These are phyloP conservation scores for Globisporangium acanthophoron DNA, from an alignment of 352 stramenopile genomes.

Conservation along the genomic window DNA sequence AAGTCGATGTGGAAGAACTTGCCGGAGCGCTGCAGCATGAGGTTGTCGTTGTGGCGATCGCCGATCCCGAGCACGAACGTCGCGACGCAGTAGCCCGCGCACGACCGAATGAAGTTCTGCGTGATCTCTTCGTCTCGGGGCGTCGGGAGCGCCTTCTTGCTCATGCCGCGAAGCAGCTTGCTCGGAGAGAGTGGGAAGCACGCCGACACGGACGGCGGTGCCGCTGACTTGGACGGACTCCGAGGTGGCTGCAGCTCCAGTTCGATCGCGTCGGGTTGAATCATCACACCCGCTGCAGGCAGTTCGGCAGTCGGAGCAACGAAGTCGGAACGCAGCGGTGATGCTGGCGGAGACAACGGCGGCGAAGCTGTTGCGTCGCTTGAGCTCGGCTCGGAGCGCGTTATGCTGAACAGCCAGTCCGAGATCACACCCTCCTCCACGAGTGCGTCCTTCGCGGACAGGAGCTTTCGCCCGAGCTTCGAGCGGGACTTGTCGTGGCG, in stretches of 20 bases:
- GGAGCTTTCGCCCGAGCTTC: conserved; percentile 61
- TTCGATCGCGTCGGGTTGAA: neutral
- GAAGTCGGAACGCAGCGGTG: neutral
- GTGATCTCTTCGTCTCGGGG: conserved; percentile 45
- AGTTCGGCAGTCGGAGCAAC: neutral
- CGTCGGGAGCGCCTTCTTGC: conserved; percentile 6
- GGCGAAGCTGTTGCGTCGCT: conserved; percentile 4
- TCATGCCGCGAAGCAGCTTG: conserved; percentile 28
- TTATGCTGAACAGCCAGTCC: conserved; percentile 53
- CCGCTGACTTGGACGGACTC: neutral
- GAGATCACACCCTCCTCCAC: conserved; percentile 54
- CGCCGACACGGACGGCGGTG: conserved; percentile 24
- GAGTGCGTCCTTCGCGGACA: conserved; percentile 63
- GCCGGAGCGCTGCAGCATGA: conserved; percentile 92
- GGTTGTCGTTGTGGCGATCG: conserved; percentile 94
- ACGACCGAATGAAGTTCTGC: conserved; percentile 88
- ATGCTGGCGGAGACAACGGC: conserved; percentile 1
- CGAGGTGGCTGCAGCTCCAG: neutral
- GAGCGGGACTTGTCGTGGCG: conserved; percentile 55
- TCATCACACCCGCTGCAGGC: too few relatives aligned
- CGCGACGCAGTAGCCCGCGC: conserved; percentile 90
- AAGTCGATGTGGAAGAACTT: conserved; percentile 98
- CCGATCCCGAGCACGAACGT: conserved; percentile 93
- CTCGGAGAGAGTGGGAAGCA: conserved; percentile 54
- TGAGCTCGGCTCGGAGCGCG: neutral